phyloP scores from a whole-genome alignment of 169 alveolate species.

The Theileria orientalis region DNA sequence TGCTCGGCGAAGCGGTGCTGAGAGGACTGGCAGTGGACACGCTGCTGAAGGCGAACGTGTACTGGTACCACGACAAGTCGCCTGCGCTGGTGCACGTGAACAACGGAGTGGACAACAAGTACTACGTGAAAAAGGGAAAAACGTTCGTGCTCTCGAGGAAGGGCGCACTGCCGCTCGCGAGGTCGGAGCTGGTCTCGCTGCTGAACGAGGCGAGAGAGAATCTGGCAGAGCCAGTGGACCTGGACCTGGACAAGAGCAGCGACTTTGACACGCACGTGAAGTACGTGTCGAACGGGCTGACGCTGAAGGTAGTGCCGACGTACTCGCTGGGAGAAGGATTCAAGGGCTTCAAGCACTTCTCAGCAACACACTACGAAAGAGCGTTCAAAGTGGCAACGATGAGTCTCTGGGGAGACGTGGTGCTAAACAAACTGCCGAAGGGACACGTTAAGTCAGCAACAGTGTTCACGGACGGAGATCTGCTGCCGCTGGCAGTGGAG shows the following conservation, averaged over 20 bases:
- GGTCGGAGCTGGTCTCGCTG: background rate
- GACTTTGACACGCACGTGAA: background rate
- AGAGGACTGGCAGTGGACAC: background rate
- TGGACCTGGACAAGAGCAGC: slow-evolving; percentile 16
- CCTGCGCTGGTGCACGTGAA: slow-evolving; percentile 6
- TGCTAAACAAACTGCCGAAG: background rate
- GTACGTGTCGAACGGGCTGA: slow-evolving; percentile 12
- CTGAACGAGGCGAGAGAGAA: background rate
- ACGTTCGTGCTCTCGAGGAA: background rate
- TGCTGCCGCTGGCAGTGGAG: slow-evolving; percentile 12
- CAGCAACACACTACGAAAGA: background rate
- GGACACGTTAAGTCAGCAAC: slow-evolving; percentile 3
- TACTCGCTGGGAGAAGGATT: background rate
- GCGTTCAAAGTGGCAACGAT: background rate
- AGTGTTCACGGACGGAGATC: background rate
- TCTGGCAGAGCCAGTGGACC: slow-evolving; percentile 4
- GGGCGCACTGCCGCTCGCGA: background rate
- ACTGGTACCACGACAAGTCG: slow-evolving; percentile 1
- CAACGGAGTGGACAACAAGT: slow-evolving; percentile 11
- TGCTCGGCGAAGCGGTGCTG: background rate
- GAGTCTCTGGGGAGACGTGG: slow-evolving; percentile 3
- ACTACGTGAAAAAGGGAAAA: slow-evolving; percentile 11
- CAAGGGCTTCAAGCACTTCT: slow-evolving; percentile 15
- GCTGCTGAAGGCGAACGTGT: background rate
- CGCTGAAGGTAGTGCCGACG: slow-evolving; percentile 6